These are phyloP conservation scores for Aspergillus sp. DNA, from an alignment of 2,329 filamentous ascomycete genomes.

Conservation along the genomic window DNA sequence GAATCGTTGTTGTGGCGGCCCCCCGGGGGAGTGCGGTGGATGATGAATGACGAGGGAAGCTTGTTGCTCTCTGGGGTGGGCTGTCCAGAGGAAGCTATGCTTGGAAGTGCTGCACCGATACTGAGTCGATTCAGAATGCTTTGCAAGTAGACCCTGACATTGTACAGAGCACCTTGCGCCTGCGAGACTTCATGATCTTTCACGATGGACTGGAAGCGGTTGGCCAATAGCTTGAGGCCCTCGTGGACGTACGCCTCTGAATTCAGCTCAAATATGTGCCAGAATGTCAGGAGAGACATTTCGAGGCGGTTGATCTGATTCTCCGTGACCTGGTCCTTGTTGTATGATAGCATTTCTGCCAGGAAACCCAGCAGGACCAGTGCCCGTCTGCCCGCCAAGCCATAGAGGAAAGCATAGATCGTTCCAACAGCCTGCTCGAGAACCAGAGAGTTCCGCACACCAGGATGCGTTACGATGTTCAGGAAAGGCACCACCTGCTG, in stretches of 20 bases:
- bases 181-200: slow-evolving; percentile 13
- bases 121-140: slow-evolving; percentile 24
- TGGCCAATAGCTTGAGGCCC: slow-evolving; percentile 20
- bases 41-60: background rate
- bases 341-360: slow-evolving; percentile 21
- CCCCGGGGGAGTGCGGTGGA: slow-evolving; percentile 22
- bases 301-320: slow-evolving; percentile 20
- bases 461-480: slow-evolving; percentile 42
- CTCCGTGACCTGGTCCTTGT: background rate
- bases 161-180: slow-evolving; percentile 13
- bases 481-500: slow-evolving; percentile 45
- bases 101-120: slow-evolving; percentile 18
- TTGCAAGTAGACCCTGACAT: slow-evolving; percentile 20
- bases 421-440: slow-evolving; percentile 46
- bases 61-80: slow-evolving; percentile 3
- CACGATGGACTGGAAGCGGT: slow-evolving; percentile 21
- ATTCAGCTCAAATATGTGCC: slow-evolving; percentile 39
- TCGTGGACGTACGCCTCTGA: slow-evolving; percentile 39
- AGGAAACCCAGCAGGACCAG: slow-evolving; percentile 38
- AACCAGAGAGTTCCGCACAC: slow-evolving; percentile 46
- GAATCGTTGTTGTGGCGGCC: slow-evolving; percentile 43
- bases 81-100: background rate
- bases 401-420: slow-evolving; percentile 50
- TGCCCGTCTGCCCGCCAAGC: slow-evolving; percentile 41
- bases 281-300: slow-evolving; percentile 27